Percentiles rank a stretch among this genome's conserved stretches.
These are phyloP conservation scores for Tribonema minus DNA, from an alignment of 108 stramenopile genomes.

Conservation along the genomic window DNA sequence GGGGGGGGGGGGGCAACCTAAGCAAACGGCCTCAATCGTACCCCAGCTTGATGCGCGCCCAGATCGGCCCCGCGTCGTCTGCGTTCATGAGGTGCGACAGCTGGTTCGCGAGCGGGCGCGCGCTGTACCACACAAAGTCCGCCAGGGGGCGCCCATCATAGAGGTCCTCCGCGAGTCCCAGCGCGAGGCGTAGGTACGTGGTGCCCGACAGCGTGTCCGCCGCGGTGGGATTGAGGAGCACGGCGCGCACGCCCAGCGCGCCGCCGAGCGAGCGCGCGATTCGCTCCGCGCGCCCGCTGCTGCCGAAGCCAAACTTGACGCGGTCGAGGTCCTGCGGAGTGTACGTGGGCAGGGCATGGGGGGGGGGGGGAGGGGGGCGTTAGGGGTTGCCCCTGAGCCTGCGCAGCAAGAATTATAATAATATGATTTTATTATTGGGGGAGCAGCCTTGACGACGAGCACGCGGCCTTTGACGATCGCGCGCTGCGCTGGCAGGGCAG, in stretches of 20 bases:
- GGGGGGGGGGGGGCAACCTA: no score
- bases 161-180: conserved; percentile 31
- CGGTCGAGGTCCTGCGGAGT: conserved; percentile 5
- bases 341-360: no score
- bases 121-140: conserved; percentile 34
- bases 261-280: conserved; percentile 19
- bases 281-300: conserved; percentile 19
- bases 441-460: no score
- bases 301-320: conserved; percentile 44
- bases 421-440: no score
- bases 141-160: conserved; percentile 24
- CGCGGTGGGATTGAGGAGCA: conserved; percentile 35
- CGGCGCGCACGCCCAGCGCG: not conserved
- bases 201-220: conserved; percentile 4
- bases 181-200: conserved; percentile 24
- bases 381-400: no score
- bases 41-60: not conserved
- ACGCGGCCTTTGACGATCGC: no score
- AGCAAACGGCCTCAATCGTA: not conserved
- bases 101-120: conserved; percentile 20
- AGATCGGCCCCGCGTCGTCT: conserved; percentile 16
- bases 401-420: no score
- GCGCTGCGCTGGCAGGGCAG: no score
- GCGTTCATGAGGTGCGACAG: conserved; percentile 37
- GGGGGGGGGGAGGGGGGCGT: no score